Evolutionary conservation across 305 asterid genomes (phyloP), one percentile per base, ranked within the genome.

Genomic region (Fraxinus latifolia): DNA sequence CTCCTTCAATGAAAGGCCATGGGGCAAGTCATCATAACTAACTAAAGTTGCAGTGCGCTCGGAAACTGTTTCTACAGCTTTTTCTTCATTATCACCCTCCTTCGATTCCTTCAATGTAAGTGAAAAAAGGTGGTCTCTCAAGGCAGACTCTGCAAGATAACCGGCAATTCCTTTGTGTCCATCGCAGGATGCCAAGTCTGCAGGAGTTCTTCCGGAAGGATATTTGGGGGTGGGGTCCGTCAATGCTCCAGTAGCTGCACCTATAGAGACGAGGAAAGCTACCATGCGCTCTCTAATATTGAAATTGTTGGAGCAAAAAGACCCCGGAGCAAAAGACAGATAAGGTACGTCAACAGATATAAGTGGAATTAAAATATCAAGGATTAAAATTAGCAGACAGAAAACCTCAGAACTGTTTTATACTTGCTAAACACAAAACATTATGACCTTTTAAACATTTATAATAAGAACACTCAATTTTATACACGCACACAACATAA

Each of bases 91-190:
- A 73, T 81, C 86, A 74, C 83, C 86, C 75, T 87, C 86, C 62
- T 88, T 83, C n/a, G 87, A 78, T 74, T 91, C 97, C 80, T 91
- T 90, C 88, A 96, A 82, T 53, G 92, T 85, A 19, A 94, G 95
- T 53, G 88, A 80, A 36, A 82, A 76, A 19, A 96, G 91, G 84
- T 86, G 97, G 83, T 88, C 88, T 86, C 93, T 92, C 89, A 96
- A 88, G 76, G 93, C 77, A 82, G 93, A 85, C 84, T 96, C 99
- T 0, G 98, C 97, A 71, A 94, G 93, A 86, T 88, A 96, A 86
- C 98, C 99, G 60, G 97, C 95, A 82, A 96, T 96, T 81, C 99
- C 99, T 87, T 93, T 96, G 88, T 96, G 97, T 73, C 97, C 99
- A 68, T 91, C 92, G 85, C 83, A 80, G 81, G 95, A 89, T 55